Percentiles rank a stretch among this genome's conserved stretches.
phyloP scores from a whole-genome alignment of 2,329 filamentous ascomycete species.

The Venturia oleaginea region DNA sequence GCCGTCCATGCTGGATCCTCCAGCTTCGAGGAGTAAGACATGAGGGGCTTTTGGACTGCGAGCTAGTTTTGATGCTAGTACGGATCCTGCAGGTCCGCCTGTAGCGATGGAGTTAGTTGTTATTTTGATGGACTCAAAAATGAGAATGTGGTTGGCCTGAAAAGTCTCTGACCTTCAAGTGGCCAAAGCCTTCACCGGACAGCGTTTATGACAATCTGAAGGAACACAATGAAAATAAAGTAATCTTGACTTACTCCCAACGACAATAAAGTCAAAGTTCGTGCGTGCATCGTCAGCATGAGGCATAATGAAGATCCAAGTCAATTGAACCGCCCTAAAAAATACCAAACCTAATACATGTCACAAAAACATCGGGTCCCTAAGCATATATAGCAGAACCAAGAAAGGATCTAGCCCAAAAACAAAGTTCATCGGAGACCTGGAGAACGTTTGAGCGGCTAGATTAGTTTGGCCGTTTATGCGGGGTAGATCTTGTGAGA shows the following conservation, averaged over 20 bases:
- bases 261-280: constrained; percentile 15
- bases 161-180: too few relatives aligned
- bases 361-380: neutral
- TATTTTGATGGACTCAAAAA: neutral
- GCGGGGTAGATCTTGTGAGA: constrained; percentile 3
- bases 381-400: neutral
- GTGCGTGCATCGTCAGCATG: constrained; percentile 3
- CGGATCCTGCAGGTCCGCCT: constrained; percentile 14
- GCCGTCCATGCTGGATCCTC: constrained; percentile 2
- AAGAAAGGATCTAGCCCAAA: neutral
- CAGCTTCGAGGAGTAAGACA: constrained; percentile 15
- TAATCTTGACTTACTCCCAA: constrained; percentile 12
- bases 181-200: neutral
- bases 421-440: neutral
- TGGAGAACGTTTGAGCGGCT: neutral
- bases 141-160: neutral
- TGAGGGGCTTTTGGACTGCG: neutral
- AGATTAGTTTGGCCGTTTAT: neutral
- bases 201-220: neutral
- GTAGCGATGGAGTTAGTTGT: neutral
- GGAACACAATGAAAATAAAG: neutral
- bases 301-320: neutral
- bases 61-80: constrained; percentile 13
- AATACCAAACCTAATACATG: neutral
- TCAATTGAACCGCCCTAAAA: neutral